Evolutionary conservation across 306 rosid genomes (phyloP).

Genomic region (Begonia masoniana): DNA sequence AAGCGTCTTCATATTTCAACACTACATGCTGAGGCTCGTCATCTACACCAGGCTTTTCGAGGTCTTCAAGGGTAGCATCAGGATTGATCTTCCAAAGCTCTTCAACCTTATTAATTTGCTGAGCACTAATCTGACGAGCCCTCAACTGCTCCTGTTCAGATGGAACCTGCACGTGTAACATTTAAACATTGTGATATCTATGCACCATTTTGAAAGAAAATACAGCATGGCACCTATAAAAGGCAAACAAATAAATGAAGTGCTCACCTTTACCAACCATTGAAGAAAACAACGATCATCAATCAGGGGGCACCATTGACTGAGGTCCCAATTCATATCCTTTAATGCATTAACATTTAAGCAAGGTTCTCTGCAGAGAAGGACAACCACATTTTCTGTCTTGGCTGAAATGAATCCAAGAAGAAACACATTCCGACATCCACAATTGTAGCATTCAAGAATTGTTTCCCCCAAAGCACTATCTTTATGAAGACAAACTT

Average conservation of each 20-base stretch:
- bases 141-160: conserved; percentile 99
- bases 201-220: too few relatives aligned
- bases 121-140: conserved; percentile 99
- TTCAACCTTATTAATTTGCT: conserved; percentile 96
- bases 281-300: conserved; percentile 98
- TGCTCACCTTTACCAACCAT: conserved; percentile 94
- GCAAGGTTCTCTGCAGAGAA: conserved; percentile 98
- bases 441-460: conserved; percentile 98
- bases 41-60: conserved; percentile 98
- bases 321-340: conserved; percentile 99
- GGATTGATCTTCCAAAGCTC: conserved; percentile 99
- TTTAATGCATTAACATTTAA: conserved; percentile 97
- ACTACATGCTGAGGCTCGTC: conserved; percentile 98
- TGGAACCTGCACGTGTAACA: conserved; percentile 54
- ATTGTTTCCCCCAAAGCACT: conserved; percentile 98
- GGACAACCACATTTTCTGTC: conserved; percentile 99
- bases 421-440: conserved; percentile 94
- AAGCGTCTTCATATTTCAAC: conserved; percentile 95
- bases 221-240: not conserved
- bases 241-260: conserved; percentile 9
- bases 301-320: conserved; percentile 99
- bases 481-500: conserved; percentile 97
- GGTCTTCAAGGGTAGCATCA: conserved; percentile 97
- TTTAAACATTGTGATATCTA: not conserved
- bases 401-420: conserved; percentile 98